phyloP scores from a whole-genome alignment of 2,329 filamentous ascomycete genomes.

The Curvularia hawaiiensis region DNA sequence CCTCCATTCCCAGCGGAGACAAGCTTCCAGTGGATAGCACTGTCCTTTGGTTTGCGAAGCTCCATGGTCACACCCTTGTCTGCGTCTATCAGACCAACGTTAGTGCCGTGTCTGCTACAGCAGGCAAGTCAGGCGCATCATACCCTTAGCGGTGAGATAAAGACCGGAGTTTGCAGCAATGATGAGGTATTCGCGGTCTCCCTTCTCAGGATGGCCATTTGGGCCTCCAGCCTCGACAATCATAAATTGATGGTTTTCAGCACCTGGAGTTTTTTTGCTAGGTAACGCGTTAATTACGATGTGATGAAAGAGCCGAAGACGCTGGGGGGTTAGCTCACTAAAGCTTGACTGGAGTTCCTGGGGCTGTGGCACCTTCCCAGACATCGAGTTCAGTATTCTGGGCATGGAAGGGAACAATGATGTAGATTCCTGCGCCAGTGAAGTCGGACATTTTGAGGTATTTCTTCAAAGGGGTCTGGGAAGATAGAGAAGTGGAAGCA shows the following conservation, averaged over 20 bases:
- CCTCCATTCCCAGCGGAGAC: neutral
- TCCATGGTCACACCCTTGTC: neutral
- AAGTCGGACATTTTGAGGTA: constrained; percentile 4
- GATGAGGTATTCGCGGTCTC: constrained; percentile 11
- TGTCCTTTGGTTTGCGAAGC: neutral
- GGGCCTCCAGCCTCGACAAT: constrained; percentile 4
- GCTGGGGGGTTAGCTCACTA: neutral
- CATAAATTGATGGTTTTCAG: constrained; percentile 2
- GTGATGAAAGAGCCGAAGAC: too few relatives aligned
- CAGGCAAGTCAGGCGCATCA: neutral
- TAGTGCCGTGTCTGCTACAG: neutral
- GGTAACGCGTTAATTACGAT: neutral
- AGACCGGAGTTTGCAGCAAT: constrained; percentile 6
- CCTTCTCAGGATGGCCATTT: neutral
- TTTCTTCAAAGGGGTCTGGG: neutral
- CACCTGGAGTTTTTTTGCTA: neutral
- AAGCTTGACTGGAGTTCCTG: constrained; percentile 3
- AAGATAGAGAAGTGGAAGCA: neutral
- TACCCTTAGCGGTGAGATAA: constrained; percentile 1
- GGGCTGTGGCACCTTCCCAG: neutral
- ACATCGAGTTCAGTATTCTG: neutral
- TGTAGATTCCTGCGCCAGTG: constrained; percentile 6
- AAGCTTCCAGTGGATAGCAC: constrained; percentile 6
- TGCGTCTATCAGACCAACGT: neutral
- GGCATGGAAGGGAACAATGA: constrained; percentile 1